Conservation (phyloP, 2,329 filamentous ascomycete species). For the Didymella pomorum region DNA sequence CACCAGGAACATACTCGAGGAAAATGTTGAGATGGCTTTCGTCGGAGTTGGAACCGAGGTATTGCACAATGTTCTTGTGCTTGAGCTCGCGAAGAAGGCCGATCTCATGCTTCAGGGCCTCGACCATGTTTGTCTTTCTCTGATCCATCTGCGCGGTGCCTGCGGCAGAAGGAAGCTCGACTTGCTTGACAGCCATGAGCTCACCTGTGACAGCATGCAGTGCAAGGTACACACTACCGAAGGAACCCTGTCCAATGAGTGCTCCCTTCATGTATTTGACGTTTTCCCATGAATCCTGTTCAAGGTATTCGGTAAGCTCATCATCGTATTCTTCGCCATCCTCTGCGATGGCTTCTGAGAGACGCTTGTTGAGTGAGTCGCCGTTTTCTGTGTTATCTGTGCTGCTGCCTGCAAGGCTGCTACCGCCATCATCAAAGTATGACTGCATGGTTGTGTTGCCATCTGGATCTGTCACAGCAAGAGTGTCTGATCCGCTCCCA, state of each 20-base stretch:
- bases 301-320: slow-evolving; percentile 87
- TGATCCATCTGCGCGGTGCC: slow-evolving; percentile 77
- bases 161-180: slow-evolving; percentile 84
- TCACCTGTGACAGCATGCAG: slow-evolving; percentile 96
- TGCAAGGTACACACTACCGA: slow-evolving; percentile 93
- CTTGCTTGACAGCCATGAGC: slow-evolving; percentile 97
- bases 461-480: slow-evolving; percentile 80
- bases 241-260: slow-evolving; percentile 94
- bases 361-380: slow-evolving; percentile 80
- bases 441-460: slow-evolving; percentile 73
- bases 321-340: slow-evolving; percentile 93
- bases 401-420: slow-evolving; percentile 74
- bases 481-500: slow-evolving; percentile 73
- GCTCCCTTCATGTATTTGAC: slow-evolving; percentile 99
- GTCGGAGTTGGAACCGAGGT: slow-evolving; percentile 92
- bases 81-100: slow-evolving; percentile 90
- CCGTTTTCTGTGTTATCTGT: slow-evolving; percentile 64
- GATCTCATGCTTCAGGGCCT: slow-evolving; percentile 96
- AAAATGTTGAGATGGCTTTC: slow-evolving; percentile 97
- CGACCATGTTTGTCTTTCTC: slow-evolving; percentile 97
- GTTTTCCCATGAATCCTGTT: slow-evolving; percentile 93
- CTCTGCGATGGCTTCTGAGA: slow-evolving; percentile 84
- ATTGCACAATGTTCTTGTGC: slow-evolving; percentile 97
- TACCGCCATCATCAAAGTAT: slow-evolving; percentile 84
- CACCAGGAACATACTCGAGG: slow-evolving; percentile 97